A percentile compares a stretch with the other conserved stretches of the same genome.
phyloP scores from a whole-genome alignment of 306 rosid genomes.

The Trifolium dubium region DNA sequence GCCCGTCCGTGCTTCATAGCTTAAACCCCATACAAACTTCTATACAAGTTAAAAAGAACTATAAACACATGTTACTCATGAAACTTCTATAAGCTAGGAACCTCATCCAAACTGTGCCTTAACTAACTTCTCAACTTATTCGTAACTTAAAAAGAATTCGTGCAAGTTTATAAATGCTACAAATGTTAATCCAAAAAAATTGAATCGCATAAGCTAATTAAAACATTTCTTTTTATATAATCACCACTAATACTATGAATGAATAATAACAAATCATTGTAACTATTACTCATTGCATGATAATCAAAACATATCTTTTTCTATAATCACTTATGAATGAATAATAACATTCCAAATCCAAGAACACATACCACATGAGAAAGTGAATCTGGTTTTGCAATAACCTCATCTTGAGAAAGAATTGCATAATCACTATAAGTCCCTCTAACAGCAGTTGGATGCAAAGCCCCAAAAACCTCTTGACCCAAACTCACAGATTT shows the following conservation, averaged over 20 bases:
- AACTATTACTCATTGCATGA: not conserved
- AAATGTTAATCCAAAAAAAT: no score
- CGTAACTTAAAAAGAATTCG: not conserved
- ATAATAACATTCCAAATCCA: not conserved
- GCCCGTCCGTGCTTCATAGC: no score
- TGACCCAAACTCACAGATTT: slow-evolving; percentile 64
- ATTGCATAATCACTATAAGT: slow-evolving; percentile 92
- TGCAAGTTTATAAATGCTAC: not conserved
- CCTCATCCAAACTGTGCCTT: not conserved
- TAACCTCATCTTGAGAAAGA: slow-evolving; percentile 81
- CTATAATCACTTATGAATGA: not conserved
- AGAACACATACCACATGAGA: slow-evolving; percentile 77
- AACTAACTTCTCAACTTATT: not conserved
- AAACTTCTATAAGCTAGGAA: not conserved
- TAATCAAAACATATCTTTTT: not conserved
- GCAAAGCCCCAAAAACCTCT: slow-evolving; percentile 96
- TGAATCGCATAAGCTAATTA: no score
- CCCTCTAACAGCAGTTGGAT: slow-evolving; percentile 96
- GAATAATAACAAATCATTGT: no score
- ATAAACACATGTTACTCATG: not conserved
- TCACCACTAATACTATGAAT: no score
- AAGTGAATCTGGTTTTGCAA: slow-evolving; percentile 70
- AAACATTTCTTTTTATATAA: not conserved
- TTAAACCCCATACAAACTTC: not conserved
- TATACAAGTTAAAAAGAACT: not conserved